phyloP scores from a whole-genome alignment of 1,284 basidiomycete species.

The Trametes polyzona region DNA sequence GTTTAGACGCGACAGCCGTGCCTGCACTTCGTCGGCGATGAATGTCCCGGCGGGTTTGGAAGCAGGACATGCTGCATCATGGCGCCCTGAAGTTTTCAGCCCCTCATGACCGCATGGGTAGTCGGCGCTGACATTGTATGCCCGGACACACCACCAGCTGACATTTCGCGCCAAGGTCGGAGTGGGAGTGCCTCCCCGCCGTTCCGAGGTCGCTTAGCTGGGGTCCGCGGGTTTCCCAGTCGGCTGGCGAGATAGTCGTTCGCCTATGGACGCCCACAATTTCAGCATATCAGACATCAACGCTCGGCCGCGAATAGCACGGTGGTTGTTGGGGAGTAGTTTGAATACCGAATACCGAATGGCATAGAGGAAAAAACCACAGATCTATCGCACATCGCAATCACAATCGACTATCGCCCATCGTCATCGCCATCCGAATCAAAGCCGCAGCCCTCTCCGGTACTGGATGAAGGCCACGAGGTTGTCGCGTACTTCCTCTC shows the following conservation, averaged over 20 bases:
- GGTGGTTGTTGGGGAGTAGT: conserved; percentile 17
- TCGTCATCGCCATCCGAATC: conserved; percentile 9
- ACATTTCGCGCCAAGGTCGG: not conserved
- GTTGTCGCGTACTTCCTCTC: conserved; percentile 82
- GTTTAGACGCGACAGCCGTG: not conserved
- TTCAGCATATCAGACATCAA: conserved; percentile 5
- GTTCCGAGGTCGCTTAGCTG: not conserved
- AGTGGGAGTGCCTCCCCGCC: not conserved
- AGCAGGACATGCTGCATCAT: not conserved
- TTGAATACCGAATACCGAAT: conserved; percentile 17
- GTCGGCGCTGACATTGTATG: not conserved
- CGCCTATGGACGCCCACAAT: not conserved
- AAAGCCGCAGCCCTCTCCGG: conserved; percentile 61
- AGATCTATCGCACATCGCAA: conserved; percentile 6
- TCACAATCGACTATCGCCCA: too few relatives aligned
- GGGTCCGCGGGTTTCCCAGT: not conserved
- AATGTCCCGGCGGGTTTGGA: not conserved
- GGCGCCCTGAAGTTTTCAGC: conserved; percentile 2
- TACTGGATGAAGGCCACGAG: conserved; percentile 90
- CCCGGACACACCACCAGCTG: not conserved
- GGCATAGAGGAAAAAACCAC: conserved; percentile 1
- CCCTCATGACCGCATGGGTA: conserved; percentile 2
- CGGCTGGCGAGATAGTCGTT: not conserved
- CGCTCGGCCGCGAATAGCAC: conserved; percentile 7
- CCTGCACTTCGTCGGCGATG: conserved; percentile 8